Evolutionary conservation across 257 asterid species (phyloP).

Genomic region (Parsonsia alboflavescens): DNA sequence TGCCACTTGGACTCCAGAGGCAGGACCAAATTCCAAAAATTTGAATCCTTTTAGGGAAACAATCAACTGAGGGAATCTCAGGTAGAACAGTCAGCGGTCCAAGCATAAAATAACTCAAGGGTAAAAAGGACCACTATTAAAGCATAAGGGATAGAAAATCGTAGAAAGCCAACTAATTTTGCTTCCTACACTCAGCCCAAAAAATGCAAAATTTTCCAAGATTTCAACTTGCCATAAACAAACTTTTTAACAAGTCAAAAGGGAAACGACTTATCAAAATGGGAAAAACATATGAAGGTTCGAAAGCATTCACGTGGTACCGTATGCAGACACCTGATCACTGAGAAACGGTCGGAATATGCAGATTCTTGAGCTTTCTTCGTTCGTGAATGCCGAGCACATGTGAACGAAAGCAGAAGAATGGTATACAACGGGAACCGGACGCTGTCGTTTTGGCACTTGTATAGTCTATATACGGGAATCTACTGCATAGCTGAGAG

Average conservation of each 20-base stretch:
- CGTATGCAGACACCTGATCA: background rate
- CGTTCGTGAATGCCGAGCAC: background rate
- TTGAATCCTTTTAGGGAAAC: background rate
- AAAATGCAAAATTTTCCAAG: background rate
- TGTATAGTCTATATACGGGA: too few species aligned
- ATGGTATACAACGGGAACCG: too few species aligned
- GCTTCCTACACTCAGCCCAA: background rate
- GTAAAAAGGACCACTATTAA: background rate
- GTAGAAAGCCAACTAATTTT: background rate
- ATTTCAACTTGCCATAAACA: background rate
- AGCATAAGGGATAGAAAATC: too few species aligned
- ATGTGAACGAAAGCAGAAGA: too few species aligned
- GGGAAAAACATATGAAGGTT: background rate
- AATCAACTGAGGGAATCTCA: background rate
- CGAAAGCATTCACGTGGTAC: background rate
- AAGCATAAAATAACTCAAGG: background rate
- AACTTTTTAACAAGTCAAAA: background rate
- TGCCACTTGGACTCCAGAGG: background rate
- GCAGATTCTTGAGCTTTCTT: slow-evolving; percentile 13
- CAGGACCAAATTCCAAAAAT: background rate
- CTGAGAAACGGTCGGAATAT: background rate
- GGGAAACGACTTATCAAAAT: background rate
- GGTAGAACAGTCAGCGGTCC: background rate
- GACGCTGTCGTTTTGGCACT: too few species aligned
- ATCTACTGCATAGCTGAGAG: too few species aligned